These are phyloP conservation scores for Sclerotinia glacialis DNA, from an alignment of 2,329 filamentous ascomycete genomes.

Conservation along the genomic window DNA sequence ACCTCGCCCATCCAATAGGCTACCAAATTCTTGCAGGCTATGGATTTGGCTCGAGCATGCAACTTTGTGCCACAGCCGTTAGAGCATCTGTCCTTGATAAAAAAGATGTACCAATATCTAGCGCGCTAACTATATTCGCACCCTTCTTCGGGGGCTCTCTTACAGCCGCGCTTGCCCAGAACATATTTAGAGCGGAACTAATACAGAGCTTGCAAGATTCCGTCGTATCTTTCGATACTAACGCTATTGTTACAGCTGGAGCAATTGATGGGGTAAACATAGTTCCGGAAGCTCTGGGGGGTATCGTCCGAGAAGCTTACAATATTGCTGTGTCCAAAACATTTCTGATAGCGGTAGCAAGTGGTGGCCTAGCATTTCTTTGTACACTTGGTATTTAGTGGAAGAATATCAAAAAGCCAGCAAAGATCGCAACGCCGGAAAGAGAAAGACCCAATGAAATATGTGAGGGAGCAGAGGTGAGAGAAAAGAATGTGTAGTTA, in stretches of 20 bases:
- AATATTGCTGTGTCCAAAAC: constrained; percentile 1
- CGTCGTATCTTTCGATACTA: constrained; percentile 36
- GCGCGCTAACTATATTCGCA: constrained; percentile 2
- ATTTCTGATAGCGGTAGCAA: constrained; percentile 2
- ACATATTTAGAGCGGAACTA: constrained; percentile 7
- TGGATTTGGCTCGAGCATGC: constrained; percentile 56
- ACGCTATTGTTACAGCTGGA: constrained; percentile 43
- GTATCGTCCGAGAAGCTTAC: not conserved
- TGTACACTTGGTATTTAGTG: constrained; percentile 6
- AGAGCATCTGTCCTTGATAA: constrained; percentile 50
- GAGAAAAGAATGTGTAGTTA: no score
- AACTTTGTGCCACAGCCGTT: constrained; percentile 43
- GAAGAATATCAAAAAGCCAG: constrained; percentile 7
- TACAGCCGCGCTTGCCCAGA: not conserved
- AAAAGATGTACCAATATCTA: constrained; percentile 49
- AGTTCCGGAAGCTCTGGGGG: not conserved
- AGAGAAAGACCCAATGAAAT: no score
- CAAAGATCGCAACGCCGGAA: no score
- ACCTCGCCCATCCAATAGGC: constrained; percentile 48
- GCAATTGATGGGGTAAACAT: constrained; percentile 39
- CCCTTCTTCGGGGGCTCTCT: not conserved
- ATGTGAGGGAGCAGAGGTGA: no score
- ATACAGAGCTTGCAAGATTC: constrained; percentile 39
- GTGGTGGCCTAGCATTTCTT: not conserved
- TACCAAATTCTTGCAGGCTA: constrained; percentile 55